Evolutionary conservation across 164 flowering plant species (phyloP), one percentile per base, ranked within the genome.

Genomic region (Macadamia tetraphylla): DNA sequence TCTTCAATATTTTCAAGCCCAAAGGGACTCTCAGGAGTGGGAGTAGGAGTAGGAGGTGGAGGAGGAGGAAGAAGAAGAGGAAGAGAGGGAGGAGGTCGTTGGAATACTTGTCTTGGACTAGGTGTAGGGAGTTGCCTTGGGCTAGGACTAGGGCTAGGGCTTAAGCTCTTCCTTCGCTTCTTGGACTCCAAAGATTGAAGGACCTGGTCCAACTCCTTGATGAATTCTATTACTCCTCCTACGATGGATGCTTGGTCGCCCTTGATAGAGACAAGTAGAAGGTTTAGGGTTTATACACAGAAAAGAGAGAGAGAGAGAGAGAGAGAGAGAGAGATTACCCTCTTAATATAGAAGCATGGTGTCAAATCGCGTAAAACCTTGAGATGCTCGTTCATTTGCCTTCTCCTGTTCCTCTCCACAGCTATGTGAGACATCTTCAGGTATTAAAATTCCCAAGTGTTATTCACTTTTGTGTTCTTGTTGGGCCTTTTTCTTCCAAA

Each of bases 211-310:
- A 95, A 66, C 81, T 92, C 99, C 81, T 91, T 92, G 68, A 92
- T 87, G 83, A 92, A 92, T 10, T 95, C 98, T 70, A 95, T 84
- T 29, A 82, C 98, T 3, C 99, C 99, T 4, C 87, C 96, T 53
- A 95, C 85, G 3, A 92, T 84, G 0, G 99, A 95, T 60, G 99
- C 99, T 83, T 92, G 98, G 65, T 95, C 99, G 58, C 99, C 94
- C 99, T 92, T 43, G 40, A 72, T 62, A 60, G 23, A 57, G 14
- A 57, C 30, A 10, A 44, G 60, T 11, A 40, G 42, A 35, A 5
- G 40, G 40, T 35, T 35, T 35, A 35, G 40, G 40, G 40, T 35
- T 35, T 35, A 42, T 23, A 15, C 6, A 18, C 14, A 18, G 29
- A 46, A 23, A 13, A 31, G 18, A 23, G 35, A 61, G 64, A 49